Percentiles rank a stretch among this genome's conserved stretches.
Conservation (phyloP, 225 moss, liverwort and hornwort genomes). For the Physcomitrium patens region DNA sequence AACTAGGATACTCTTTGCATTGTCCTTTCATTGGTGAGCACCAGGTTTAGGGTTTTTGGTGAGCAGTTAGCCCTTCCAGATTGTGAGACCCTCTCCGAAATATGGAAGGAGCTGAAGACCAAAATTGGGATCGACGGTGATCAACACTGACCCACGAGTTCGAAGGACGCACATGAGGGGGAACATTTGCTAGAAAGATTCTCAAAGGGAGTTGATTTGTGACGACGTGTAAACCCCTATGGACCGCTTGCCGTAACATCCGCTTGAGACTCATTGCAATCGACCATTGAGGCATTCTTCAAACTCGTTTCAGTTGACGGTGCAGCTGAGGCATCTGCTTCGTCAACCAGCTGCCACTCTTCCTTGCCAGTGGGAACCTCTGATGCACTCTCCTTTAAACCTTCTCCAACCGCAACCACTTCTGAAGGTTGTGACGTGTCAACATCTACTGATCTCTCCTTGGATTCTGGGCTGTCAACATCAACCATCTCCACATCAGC, state of each 20-base stretch:
- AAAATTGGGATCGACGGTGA: slow-evolving; percentile 5
- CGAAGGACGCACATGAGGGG: not conserved
- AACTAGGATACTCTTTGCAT: not conserved
- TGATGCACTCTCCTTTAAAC: not conserved
- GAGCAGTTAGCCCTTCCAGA: not conserved
- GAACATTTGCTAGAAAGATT: slow-evolving; percentile 5
- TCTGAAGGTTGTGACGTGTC: slow-evolving; percentile 42
- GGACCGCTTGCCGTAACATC: slow-evolving; percentile 27
- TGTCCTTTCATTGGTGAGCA: too few relatives aligned
- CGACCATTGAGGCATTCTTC: slow-evolving; percentile 32
- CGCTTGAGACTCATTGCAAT: slow-evolving; percentile 36
- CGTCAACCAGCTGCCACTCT: slow-evolving; percentile 31
- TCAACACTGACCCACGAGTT: not conserved
- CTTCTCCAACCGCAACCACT: slow-evolving; percentile 26
- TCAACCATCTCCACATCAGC: slow-evolving; percentile 66
- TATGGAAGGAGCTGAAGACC: slow-evolving; percentile 5
- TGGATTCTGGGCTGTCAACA: slow-evolving; percentile 37
- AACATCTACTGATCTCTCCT: slow-evolving; percentile 48
- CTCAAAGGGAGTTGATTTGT: not conserved
- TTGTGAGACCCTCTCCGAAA: slow-evolving; percentile 2
- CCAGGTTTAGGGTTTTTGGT: not conserved
- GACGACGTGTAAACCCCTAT: slow-evolving; percentile 1
- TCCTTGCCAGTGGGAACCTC: slow-evolving; percentile 28
- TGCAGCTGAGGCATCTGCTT: slow-evolving; percentile 19
- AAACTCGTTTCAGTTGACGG: slow-evolving; percentile 28